phyloP scores from a whole-genome alignment of 306 rosid genomes.

The Malus fusca region DNA sequence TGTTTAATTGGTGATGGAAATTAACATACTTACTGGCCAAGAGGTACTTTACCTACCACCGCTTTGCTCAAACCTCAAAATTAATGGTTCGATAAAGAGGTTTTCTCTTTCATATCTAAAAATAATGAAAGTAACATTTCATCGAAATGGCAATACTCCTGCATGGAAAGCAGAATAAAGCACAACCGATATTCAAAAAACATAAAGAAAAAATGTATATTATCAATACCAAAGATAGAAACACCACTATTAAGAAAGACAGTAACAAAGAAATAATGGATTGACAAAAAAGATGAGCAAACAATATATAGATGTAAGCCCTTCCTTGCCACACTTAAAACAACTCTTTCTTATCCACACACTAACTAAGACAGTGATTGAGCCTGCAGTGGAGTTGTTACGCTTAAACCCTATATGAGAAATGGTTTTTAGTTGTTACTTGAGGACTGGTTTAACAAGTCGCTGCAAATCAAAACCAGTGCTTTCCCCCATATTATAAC shows the following conservation, averaged over 20 bases:
- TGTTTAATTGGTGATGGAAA: conserved; percentile 24
- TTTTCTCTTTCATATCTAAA: conserved; percentile 24
- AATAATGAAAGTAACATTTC: conserved; percentile 24
- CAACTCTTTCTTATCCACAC: not conserved
- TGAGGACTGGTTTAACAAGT: not conserved
- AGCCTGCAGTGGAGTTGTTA: not conserved
- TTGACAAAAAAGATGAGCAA: not conserved
- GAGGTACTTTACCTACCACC: conserved; percentile 28
- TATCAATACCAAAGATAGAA: not conserved
- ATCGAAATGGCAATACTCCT: conserved; percentile 9
- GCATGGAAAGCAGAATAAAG: conserved; percentile 8
- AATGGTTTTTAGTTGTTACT: not conserved
- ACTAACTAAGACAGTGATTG: not conserved
- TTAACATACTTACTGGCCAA: not conserved
- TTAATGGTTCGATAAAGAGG: not conserved
- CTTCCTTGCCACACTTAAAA: not conserved
- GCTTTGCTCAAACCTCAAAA: conserved; percentile 4
- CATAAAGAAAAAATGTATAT: not conserved
- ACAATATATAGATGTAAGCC: not conserved
- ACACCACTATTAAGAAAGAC: not conserved
- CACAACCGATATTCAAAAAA: not conserved
- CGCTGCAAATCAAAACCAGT: not conserved
- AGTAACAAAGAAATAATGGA: not conserved
- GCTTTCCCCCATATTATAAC: not conserved
- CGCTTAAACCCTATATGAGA: not conserved